Base-by-base conservation (phyloP, 768 basidiomycete genomes). In the Lentinula detonsa region DNA sequence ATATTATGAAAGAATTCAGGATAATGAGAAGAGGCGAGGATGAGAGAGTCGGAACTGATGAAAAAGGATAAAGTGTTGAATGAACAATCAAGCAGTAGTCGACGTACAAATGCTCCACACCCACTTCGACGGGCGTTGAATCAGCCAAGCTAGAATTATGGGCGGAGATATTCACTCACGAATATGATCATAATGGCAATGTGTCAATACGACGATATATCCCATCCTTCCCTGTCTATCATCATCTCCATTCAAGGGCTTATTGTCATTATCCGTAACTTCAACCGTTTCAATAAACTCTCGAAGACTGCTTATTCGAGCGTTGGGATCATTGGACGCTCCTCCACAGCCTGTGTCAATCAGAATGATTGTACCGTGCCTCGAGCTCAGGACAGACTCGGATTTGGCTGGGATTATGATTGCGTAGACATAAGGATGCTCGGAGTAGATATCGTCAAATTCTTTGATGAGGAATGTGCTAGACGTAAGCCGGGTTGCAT, bases 161-260 rank as follows among this genome's bases (percentile, higher is more conserved):
- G 28, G 28, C 0, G 0, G 28, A 28, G 28, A 28, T 28, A 28
- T 28, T 28, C 3, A 74, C 82, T 56, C 67, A 84, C 82, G 70
- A 39, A 85, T 85, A 63, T 84, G 83, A 64, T 85, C 84, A 63
- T 82, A 84, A 63, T 85, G 84, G 61, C 81, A 82, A 66, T 84
- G 83, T 10, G 76, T 82, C 45, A 76, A 70, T 21, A 80, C 78
- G 8, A 84, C 75, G 40, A 82, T 65, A 61, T 85, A 85, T 40
- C 67, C 65, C 74, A 80, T 66, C 13, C 33, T 52, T 35, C 16
- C 42, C 42, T 43, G 13, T 16, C 50, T 61, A 66, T 9, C 77
- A 31, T 49, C 23, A 2, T 66, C 71, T 46, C 69, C 68, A 62
- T 85, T 85, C 63, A 85, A 68, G 28, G 82, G 77, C 42, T 60